phyloP scores from a whole-genome alignment of 2,329 filamentous ascomycete species.

The Elsinoe ampelina region DNA sequence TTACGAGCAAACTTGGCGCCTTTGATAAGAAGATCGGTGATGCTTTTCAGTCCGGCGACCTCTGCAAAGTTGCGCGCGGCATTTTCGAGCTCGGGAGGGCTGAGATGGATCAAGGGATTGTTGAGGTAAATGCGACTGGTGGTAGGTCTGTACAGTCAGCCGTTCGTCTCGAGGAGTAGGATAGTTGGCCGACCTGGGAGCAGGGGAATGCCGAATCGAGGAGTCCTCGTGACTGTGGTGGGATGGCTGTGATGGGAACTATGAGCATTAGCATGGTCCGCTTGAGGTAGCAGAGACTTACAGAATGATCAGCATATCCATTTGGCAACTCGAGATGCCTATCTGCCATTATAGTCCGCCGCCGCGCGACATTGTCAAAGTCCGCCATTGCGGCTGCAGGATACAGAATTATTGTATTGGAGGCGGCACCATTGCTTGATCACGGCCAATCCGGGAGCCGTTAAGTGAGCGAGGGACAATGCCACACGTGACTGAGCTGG shows the following conservation, averaged over 20 bases:
- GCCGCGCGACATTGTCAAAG: neutral
- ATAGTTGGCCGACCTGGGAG: neutral
- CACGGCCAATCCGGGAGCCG: too few species aligned
- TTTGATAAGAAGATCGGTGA: constrained; percentile 14
- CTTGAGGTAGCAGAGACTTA: neutral
- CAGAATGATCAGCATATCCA: neutral
- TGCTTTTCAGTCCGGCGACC: constrained; percentile 9
- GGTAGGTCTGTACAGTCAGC: neutral
- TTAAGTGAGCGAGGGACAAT: too few species aligned
- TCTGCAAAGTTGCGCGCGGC: constrained; percentile 1
- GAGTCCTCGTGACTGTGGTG: neutral
- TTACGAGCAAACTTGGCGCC: constrained; percentile 22
- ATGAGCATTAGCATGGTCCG: neutral
- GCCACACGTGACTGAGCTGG: too few species aligned
- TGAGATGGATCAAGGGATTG: constrained; percentile 5
- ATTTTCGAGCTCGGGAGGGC: neutral
- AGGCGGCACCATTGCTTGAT: too few species aligned
- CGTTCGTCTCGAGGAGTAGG: neutral
- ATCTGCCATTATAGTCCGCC: neutral
- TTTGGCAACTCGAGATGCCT: neutral
- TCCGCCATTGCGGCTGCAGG: neutral
- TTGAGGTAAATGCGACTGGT: neutral
- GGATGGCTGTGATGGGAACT: neutral
- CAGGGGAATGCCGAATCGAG: neutral
- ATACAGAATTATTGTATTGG: too few species aligned